Evolutionary conservation across 768 basidiomycete species (phyloP).

Genomic region (Boletus coccyginus): DNA sequence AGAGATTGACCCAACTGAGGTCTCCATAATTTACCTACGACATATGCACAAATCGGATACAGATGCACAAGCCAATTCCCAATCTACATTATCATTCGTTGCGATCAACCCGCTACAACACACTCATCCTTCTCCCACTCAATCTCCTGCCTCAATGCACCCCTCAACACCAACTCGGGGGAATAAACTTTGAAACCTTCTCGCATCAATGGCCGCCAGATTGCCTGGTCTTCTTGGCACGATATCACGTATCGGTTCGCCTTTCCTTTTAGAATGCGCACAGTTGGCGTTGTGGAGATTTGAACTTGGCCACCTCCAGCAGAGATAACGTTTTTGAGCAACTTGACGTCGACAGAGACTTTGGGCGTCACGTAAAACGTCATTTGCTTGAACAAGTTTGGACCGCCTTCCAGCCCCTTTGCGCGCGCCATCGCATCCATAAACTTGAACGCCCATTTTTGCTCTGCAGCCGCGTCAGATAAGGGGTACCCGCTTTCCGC

Average conservation of each 20-base stretch:
- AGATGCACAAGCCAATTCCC: background rate
- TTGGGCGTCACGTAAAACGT: constrained; percentile 75
- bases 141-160: constrained; percentile 62
- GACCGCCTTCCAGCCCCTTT: constrained; percentile 39
- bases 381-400: constrained; percentile 57
- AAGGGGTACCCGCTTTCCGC: constrained; percentile 64
- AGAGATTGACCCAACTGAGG: no score
- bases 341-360: constrained; percentile 53
- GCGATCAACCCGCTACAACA: constrained; percentile 14
- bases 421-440: constrained; percentile 58
- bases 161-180: constrained; percentile 63
- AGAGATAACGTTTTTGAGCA: constrained; percentile 66
- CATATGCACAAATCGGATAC: background rate
- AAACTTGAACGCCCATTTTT: constrained; percentile 65
- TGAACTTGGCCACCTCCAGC: constrained; percentile 72
- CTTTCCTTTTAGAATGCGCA: constrained; percentile 51
- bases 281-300: constrained; percentile 47
- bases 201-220: constrained; percentile 62
- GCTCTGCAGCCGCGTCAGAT: constrained; percentile 59
- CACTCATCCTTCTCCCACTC: constrained; percentile 52
- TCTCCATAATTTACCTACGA: no score
- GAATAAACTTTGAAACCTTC: constrained; percentile 59
- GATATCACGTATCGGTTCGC: constrained; percentile 61
- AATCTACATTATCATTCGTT: background rate
- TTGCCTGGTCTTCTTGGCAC: constrained; percentile 55